Evolutionary conservation across 2,329 filamentous ascomycete species (phyloP).

Genomic region (Hymenoscyphus salicellus): DNA sequence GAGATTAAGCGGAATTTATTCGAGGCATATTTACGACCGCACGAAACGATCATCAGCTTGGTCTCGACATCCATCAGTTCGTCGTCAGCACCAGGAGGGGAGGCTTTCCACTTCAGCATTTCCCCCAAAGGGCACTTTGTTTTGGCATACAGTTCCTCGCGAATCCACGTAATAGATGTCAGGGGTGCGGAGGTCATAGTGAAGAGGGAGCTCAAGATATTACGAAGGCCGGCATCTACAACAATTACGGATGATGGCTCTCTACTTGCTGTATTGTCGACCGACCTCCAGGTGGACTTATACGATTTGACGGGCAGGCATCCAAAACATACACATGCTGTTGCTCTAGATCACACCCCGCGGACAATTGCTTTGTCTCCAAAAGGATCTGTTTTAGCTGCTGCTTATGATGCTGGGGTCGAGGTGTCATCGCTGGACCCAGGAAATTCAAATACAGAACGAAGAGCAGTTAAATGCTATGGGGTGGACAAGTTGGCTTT

Average conservation of each 20-base stretch:
- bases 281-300: constrained; percentile 80
- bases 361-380: constrained; percentile 77
- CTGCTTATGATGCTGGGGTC: constrained; percentile 84
- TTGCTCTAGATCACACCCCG: constrained; percentile 75
- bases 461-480: constrained; percentile 75
- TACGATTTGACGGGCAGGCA: constrained; percentile 67
- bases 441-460: constrained; percentile 61
- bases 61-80: constrained; percentile 82
- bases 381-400: constrained; percentile 75
- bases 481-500: constrained; percentile 72
- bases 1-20: constrained; percentile 77
- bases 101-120: constrained; percentile 80
- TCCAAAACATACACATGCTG: constrained; percentile 68
- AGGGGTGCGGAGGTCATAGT: constrained; percentile 58
- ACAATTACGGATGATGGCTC: constrained; percentile 77
- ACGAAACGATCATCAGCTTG: constrained; percentile 69
- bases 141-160: constrained; percentile 79
- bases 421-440: constrained; percentile 76
- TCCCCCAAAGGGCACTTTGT: constrained; percentile 73
- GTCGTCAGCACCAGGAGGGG: constrained; percentile 74
- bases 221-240: constrained; percentile 70
- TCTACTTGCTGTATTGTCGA: constrained; percentile 74
- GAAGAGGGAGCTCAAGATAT: constrained; percentile 74
- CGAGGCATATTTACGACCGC: constrained; percentile 69
- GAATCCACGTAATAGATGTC: constrained; percentile 76